Evolutionary conservation across 305 asterid genomes (phyloP).

Genomic region (Withania somnifera): DNA sequence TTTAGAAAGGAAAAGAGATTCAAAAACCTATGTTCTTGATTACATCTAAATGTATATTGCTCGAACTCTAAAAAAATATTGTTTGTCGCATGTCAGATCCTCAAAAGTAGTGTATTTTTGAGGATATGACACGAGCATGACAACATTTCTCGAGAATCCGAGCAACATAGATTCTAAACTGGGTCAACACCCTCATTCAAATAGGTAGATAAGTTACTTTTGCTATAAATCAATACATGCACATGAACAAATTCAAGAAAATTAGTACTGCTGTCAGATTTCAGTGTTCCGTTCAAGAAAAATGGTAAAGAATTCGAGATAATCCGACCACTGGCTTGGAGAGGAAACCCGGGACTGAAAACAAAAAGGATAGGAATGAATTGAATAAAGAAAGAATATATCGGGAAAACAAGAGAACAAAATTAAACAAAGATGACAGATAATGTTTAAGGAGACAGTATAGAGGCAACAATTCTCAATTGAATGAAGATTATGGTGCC

Average conservation of each 20-base stretch:
- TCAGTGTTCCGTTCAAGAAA: not conserved
- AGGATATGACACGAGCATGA: not conserved
- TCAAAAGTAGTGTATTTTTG: not conserved
- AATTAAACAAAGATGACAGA: not conserved
- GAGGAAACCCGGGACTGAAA: no score
- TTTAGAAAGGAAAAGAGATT: not conserved
- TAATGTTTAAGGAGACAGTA: not conserved
- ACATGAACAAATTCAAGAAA: not conserved
- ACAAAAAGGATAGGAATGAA: no score
- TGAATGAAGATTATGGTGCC: not conserved
- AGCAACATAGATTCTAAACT: not conserved
- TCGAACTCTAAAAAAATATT: not conserved
- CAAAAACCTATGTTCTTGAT: not conserved
- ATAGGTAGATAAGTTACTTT: not conserved
- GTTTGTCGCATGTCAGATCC: not conserved
- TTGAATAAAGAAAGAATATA: no score
- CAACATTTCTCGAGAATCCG: not conserved
- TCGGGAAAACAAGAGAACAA: not conserved
- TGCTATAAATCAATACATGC: not conserved
- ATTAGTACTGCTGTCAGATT: not conserved
- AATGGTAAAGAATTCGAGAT: not conserved
- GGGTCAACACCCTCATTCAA: not conserved
- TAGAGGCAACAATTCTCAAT: not conserved
- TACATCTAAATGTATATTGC: not conserved
- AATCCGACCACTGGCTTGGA: no score